These are phyloP conservation scores for Gaultheria prostrata DNA, from an alignment of 148 eudicot species.

Conservation along the genomic window DNA sequence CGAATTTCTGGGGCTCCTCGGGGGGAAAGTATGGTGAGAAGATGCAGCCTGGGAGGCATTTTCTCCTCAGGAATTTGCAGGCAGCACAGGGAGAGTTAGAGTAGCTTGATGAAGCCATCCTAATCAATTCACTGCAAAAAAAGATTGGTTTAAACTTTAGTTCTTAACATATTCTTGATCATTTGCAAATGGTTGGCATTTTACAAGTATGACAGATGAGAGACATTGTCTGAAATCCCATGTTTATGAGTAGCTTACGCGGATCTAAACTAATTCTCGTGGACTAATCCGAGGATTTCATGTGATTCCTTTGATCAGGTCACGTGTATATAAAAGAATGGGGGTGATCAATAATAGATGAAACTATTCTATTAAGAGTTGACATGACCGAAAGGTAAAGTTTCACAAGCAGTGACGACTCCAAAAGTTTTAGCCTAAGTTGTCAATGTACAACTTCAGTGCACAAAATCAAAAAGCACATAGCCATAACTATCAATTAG, in stretches of 20 bases:
- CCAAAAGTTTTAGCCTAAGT: neutral
- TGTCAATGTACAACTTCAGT: neutral
- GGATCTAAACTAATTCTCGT: too few species aligned
- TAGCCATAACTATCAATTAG: neutral
- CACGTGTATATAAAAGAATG: too few species aligned
- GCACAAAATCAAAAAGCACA: neutral
- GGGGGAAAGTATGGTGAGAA: constrained; percentile 55
- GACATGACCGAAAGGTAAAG: neutral
- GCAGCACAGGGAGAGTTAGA: constrained; percentile 52
- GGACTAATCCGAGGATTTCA: too few species aligned
- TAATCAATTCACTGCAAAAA: neutral
- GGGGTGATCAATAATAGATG: too few species aligned
- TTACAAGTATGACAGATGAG: too few species aligned
- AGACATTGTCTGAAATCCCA: too few species aligned
- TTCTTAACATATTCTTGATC: too few species aligned
- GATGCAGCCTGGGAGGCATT: constrained; percentile 45
- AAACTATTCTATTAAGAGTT: neutral
- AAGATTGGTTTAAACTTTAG: neutral
- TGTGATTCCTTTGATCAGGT: too few species aligned
- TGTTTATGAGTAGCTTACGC: too few species aligned
- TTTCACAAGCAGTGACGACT: neutral
- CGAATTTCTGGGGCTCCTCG: constrained; percentile 47
- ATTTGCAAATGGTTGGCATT: neutral
- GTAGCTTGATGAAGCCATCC: constrained; percentile 47
- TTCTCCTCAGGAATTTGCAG: constrained; percentile 54